Conservation (phyloP, 1,139 yeast species). For the Debaryomyces sp. region DNA sequence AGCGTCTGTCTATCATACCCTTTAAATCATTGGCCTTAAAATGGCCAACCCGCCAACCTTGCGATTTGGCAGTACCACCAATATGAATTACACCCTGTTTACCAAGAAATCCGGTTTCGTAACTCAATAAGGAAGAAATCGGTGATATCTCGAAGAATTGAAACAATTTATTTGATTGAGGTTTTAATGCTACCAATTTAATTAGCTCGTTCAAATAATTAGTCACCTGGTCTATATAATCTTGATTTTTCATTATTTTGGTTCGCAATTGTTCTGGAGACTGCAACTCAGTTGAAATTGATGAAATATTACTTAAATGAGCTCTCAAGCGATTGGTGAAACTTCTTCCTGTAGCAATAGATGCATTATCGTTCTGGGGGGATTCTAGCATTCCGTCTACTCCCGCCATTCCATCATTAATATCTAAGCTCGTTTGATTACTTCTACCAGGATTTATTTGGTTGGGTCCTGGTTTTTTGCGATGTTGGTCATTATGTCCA, state of each 20-base stretch:
- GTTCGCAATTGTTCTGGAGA: slow-evolving; percentile 34
- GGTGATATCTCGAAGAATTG: slow-evolving; percentile 91
- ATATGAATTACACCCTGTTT: slow-evolving; percentile 86
- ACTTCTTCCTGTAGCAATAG: slow-evolving; percentile 22
- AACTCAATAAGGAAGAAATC: slow-evolving; percentile 77
- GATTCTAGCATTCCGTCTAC: neutral
- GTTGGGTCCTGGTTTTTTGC: neutral
- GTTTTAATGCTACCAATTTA: slow-evolving; percentile 61
- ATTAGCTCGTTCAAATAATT: slow-evolving; percentile 67
- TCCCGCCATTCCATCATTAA: neutral
- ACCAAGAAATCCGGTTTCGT: slow-evolving; percentile 81
- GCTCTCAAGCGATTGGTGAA: slow-evolving; percentile 32
- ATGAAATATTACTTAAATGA: slow-evolving; percentile 32
- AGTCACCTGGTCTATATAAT: slow-evolving; percentile 50
- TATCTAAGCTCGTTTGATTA: neutral
- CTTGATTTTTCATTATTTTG: slow-evolving; percentile 34
- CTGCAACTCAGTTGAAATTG: slow-evolving; percentile 27
- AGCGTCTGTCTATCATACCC: slow-evolving; percentile 87
- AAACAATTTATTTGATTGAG: slow-evolving; percentile 80
- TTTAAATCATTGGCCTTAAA: slow-evolving; percentile 76
- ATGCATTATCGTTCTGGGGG: slow-evolving; percentile 14
- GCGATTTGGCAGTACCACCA: slow-evolving; percentile 80
- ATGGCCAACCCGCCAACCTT: slow-evolving; percentile 97
- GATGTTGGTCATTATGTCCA: slow-evolving; percentile 5
- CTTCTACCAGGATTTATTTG: neutral